Conservation (phyloP, 208 protist species). For the Trypanosoma cruzi region DNA sequence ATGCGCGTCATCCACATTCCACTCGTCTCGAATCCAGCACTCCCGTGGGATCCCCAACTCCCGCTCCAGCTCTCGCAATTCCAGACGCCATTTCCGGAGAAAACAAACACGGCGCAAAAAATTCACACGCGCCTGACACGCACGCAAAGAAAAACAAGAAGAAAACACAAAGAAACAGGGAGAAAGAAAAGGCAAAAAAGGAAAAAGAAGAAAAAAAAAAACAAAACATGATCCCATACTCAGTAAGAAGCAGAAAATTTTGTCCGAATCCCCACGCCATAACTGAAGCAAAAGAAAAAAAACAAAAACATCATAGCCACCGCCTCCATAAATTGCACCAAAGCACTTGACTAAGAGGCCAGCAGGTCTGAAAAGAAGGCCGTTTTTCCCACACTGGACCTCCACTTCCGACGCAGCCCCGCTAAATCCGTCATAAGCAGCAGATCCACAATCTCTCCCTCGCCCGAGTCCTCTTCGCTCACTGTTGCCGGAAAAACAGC, state of each 20-base stretch:
- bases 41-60: not conserved
- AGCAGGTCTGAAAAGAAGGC: too few relatives aligned
- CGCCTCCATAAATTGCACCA: not conserved
- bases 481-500: not conserved
- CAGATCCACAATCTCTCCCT: constrained; percentile 39
- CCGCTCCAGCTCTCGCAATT: too few relatives aligned
- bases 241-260: not conserved
- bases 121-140: too few relatives aligned
- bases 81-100: too few relatives aligned
- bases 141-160: too few relatives aligned
- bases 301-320: not conserved
- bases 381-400: not conserved
- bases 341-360: not conserved
- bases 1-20: too few relatives aligned
- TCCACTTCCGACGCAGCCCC: constrained; percentile 27
- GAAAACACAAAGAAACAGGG: too few relatives aligned
- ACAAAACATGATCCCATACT: not conserved
- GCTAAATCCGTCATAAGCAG: constrained; percentile 10
- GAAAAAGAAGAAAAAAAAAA: constrained; percentile 21
- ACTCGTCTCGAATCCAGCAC: too few relatives aligned
- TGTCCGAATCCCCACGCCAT: not conserved
- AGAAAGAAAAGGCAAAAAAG: too few relatives aligned
- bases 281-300: not conserved
- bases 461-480: not conserved
- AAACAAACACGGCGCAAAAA: too few relatives aligned